Conservation (phyloP, 345 rosid species). For the Arabis alpina region DNA sequence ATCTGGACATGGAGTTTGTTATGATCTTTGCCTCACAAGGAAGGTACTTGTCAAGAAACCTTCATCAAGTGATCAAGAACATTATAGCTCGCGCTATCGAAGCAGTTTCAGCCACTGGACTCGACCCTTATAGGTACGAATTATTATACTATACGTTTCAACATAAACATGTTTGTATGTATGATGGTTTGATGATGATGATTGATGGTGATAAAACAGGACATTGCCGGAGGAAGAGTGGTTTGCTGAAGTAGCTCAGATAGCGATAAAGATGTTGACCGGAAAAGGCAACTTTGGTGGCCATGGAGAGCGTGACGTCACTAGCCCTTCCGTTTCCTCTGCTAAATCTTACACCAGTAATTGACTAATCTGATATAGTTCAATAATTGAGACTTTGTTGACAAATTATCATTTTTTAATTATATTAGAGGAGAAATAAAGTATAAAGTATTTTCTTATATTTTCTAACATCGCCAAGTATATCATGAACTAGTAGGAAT, state of each 20-base stretch:
- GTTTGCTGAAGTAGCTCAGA: slow-evolving; percentile 90
- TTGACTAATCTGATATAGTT: background rate
- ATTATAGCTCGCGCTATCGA: slow-evolving; percentile 89
- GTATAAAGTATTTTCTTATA: too few species aligned
- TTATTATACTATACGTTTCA: background rate
- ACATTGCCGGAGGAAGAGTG: slow-evolving; percentile 88
- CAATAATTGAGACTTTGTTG: background rate
- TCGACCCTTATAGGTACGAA: slow-evolving; percentile 71
- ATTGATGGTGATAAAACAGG: slow-evolving; percentile 34
- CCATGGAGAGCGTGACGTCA: slow-evolving; percentile 53
- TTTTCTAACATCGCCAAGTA: too few species aligned
- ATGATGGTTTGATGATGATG: background rate
- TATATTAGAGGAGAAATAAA: too few species aligned
- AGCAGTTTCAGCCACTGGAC: slow-evolving; percentile 65
- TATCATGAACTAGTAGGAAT: too few species aligned
- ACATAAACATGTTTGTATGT: slow-evolving; percentile 3
- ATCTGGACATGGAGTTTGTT: slow-evolving; percentile 93
- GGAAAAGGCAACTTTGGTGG: slow-evolving; percentile 65
- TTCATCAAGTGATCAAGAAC: slow-evolving; percentile 86
- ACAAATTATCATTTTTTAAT: background rate
- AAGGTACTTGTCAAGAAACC: slow-evolving; percentile 77
- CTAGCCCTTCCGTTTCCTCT: slow-evolving; percentile 62
- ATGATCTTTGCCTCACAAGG: slow-evolving; percentile 88
- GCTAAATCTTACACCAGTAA: slow-evolving; percentile 47
- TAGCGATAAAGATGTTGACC: slow-evolving; percentile 76